These are phyloP conservation scores for Copromyces sp. DNA, from an alignment of 495 filamentous ascomycete genomes.

Conservation along the genomic window DNA sequence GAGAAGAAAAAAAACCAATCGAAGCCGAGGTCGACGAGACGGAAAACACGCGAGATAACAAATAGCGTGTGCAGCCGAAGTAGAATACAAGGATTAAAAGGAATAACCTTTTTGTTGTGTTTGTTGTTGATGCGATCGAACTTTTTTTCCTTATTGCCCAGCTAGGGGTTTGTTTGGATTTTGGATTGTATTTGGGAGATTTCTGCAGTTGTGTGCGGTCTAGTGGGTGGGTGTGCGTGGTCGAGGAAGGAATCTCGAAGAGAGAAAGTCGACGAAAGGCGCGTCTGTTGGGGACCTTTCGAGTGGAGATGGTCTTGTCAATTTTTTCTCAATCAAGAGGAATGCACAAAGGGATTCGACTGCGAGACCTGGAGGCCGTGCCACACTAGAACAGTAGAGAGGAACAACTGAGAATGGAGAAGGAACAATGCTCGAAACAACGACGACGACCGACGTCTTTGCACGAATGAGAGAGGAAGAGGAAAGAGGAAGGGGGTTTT, in stretches of 20 bases:
- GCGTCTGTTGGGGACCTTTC: conserved; percentile 1
- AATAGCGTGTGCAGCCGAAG: background rate
- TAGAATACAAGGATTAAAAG: conserved; percentile 33
- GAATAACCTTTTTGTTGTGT: conserved; percentile 4
- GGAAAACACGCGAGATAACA: conserved; percentile 10
- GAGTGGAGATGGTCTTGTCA: background rate
- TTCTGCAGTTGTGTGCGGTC: conserved; percentile 17
- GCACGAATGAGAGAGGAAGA: conserved; percentile 33
- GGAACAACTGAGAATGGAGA: background rate
- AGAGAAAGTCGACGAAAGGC: conserved; percentile 1
- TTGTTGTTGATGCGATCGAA: conserved; percentile 13
- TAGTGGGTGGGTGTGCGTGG: conserved; percentile 6
- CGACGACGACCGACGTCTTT: conserved; percentile 19
- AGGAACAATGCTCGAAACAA: background rate
- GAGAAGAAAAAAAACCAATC: background rate
- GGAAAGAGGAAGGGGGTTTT: conserved; percentile 19
- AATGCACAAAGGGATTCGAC: background rate
- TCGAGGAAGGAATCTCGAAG: conserved; percentile 1
- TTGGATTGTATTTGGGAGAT: conserved; percentile 8
- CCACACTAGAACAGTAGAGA: background rate
- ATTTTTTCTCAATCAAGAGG: conserved; percentile 11
- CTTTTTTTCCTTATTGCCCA: conserved; percentile 8
- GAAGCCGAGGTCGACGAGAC: conserved; percentile 10
- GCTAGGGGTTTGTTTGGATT: background rate
- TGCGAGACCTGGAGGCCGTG: background rate